Evolutionary conservation across 371 early-diverging fungal genomes (phyloP), one percentile per base, ranked within the genome.

Genomic region (Mucor circinelloides): DNA sequence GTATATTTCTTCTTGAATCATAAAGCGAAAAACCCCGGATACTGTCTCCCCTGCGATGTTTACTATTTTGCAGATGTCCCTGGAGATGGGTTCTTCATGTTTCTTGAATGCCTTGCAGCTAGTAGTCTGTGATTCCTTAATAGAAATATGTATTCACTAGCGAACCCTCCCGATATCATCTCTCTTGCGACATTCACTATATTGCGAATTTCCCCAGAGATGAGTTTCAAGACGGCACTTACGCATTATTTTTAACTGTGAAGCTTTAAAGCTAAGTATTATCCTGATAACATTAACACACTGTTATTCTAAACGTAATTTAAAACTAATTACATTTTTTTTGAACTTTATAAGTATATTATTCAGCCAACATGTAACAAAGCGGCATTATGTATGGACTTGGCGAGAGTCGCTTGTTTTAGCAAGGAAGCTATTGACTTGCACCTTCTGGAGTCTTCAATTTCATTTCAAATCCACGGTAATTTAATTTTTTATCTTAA

Each of bases 381-480:
- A 58, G 64, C 64, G 58, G 69, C 59, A 57, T 69, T 69, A 69
- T 64, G 69, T 69, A 55, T 69, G 57, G 69, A 63, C 60, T 69
- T 64, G 69, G 64, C 58, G 63, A 69, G 40, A 64, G 34, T 69
- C 64, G 60, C 69, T 69, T 69, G 69, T 59, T 69, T 69, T 63
- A 69, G 64, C 63, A 69, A 69, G 54, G 64, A 69, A 63, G 69
- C 54, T 58, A 69, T 63, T 59, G 69, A 64, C 56, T 69, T 42
- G 58, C 69, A 60, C 58, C 64, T 64, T 32, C 64, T 69, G 44
- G 64, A 69, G 63, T 69, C 69, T 58, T 62, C 60, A 63, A 69
- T 63, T 58, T 48, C 69, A 64, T 63, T 64, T 59, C 69, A 69
- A 59, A 61, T 57, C 66, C 66, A 65, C 42, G 66, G 66, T 65